Base-by-base conservation (phyloP, 2,329 filamentous ascomycete species). In the Lecanosticta acicola region DNA sequence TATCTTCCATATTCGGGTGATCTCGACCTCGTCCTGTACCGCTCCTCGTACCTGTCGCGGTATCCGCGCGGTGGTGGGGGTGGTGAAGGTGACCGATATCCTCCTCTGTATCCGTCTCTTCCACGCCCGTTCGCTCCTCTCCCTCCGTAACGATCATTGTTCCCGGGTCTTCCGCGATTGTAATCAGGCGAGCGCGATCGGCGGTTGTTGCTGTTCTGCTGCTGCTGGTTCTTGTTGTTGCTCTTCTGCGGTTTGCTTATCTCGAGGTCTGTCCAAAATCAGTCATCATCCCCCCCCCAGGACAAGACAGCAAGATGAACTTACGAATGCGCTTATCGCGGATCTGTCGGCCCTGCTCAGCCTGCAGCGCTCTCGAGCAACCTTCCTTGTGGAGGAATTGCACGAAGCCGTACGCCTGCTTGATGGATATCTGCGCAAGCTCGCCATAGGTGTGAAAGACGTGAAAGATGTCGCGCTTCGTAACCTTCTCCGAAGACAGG, bases 341-440 rank as follows among this genome's bases (percentile, higher is more conserved):
- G 32, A 97, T 81, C 53, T 88, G 79, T 33, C 81, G 78, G 8
- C 87, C 88, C 67, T 97, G 87, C 50, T 96, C 81, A 29, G 77
- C 76, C 29, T 85, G 75, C 57, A 97, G 77, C 3, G 91, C 91
- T 37, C 76, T 74, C 46, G 78, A 74, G 54, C 89, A 94, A 60
- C 91, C 84, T 2, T 78, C 74, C 3, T 82, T 71, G 21, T 87
- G 83, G 55, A 95, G 77, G 56, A 94, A 98, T 64, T 97, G 93
- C 29, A 97, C 89, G 63, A 97, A 98, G 1, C 93, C 93, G 67
- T 95, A 97, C 1, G 90, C 90, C 55, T 93, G 89, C 67, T 97
- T 97, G 58, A 97, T 87, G 1, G 89, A 94, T 49, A 97, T 93
- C 65, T 98, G 93, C 1, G 90, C 91, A 38, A 98, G 74, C 50